Evolutionary conservation across 139 green algal species (phyloP).

Genomic region (Diplosphaera chodatii): DNA sequence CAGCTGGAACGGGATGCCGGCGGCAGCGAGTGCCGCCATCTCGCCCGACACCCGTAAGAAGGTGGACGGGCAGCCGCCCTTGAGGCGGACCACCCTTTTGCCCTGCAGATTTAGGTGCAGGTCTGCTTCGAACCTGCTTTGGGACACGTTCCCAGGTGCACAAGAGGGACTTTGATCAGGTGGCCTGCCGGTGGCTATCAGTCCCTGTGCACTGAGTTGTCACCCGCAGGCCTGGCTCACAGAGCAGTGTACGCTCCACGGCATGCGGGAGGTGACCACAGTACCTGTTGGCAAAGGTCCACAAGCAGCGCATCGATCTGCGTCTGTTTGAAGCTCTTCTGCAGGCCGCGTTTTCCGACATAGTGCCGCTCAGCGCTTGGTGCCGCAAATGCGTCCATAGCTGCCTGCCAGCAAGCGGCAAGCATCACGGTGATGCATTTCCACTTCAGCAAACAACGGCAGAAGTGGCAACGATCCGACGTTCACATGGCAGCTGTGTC

Average conservation of each 20-base stretch:
- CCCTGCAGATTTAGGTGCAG: slow-evolving; percentile 15
- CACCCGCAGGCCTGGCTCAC: too few species aligned
- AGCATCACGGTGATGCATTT: background rate
- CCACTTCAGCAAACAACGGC: too few species aligned
- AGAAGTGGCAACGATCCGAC: too few species aligned
- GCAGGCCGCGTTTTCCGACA: slow-evolving; percentile 57
- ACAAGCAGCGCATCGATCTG: slow-evolving; percentile 58
- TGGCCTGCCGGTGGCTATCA: too few species aligned
- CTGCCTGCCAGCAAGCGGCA: slow-evolving; percentile 18
- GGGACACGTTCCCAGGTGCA: too few species aligned
- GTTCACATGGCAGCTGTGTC: background rate
- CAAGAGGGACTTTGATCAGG: background rate
- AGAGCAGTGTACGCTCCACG: too few species aligned
- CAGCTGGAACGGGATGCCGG: slow-evolving; percentile 41
- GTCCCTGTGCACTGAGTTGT: too few species aligned
- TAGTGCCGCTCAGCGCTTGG: slow-evolving; percentile 29
- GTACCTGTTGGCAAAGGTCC: slow-evolving; percentile 26
- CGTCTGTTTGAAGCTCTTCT: slow-evolving; percentile 36
- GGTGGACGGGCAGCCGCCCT: slow-evolving; percentile 65
- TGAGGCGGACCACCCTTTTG: slow-evolving; percentile 58
- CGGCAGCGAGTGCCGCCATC: slow-evolving; percentile 39
- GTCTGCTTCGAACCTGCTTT: background rate
- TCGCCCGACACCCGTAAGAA: slow-evolving; percentile 61
- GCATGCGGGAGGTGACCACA: background rate
- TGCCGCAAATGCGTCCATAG: slow-evolving; percentile 22